These are phyloP conservation scores for Gloeostereum incarnatum DNA, from an alignment of 768 basidiomycete genomes.

Conservation along the genomic window DNA sequence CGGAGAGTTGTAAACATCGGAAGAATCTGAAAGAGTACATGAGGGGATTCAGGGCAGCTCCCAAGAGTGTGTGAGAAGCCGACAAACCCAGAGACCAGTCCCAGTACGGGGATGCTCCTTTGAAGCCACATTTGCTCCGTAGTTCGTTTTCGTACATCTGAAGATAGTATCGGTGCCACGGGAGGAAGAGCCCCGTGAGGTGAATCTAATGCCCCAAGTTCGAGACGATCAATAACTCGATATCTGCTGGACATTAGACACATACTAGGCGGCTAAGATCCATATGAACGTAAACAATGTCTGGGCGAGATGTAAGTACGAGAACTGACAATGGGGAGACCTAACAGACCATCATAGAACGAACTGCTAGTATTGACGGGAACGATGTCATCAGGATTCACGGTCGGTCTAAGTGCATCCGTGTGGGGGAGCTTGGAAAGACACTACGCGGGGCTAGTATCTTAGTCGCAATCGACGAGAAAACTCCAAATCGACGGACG, in stretches of 20 bases:
- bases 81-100: slow-evolving; percentile 13
- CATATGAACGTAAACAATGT: slow-evolving; percentile 13
- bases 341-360: slow-evolving; percentile 11
- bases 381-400: slow-evolving; percentile 9
- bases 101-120: slow-evolving; percentile 14
- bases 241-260: background rate
- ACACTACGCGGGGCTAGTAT: slow-evolving; percentile 6
- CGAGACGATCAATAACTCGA: background rate
- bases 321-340: background rate
- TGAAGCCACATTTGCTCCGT: slow-evolving; percentile 10
- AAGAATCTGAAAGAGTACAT: slow-evolving; percentile 2
- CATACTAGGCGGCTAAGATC: slow-evolving; percentile 6
- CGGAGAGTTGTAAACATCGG: slow-evolving; percentile 10
- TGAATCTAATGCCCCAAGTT: slow-evolving; percentile 9
- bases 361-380: slow-evolving; percentile 12
- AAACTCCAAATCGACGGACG: background rate
- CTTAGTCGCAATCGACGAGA: background rate
- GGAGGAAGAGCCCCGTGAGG: slow-evolving; percentile 13
- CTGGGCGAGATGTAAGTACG: slow-evolving; percentile 1
- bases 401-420: slow-evolving; percentile 1
- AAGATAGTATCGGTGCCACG: slow-evolving; percentile 16
- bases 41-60: slow-evolving; percentile 1
- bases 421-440: slow-evolving; percentile 10
- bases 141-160: slow-evolving; percentile 10
- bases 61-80: slow-evolving; percentile 1